Base-by-base conservation (phyloP, 352 stramenopile genomes). In the Pythium aquatile region DNA sequence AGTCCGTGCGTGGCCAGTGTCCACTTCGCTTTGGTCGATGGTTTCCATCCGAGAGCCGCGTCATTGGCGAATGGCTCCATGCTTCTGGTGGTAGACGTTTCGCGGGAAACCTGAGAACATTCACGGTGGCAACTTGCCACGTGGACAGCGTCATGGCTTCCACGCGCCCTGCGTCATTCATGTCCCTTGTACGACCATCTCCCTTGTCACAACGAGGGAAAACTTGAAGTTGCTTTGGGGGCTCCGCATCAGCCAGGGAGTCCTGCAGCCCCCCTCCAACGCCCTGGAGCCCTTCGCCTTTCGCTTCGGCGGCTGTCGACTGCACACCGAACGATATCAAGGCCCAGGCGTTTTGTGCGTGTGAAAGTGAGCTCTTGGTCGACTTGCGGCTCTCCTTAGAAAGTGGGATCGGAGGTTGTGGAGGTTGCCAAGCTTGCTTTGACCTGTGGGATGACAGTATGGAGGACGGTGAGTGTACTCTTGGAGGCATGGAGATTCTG, bases 101-200 rank as follows among this genome's bases (percentile, higher is more conserved):
- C 51, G 30, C 29, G 44, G 44, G n/a, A 51, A 51, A 51, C 44
- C 44, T 30, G 51, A 66, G 32, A 66, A 66, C 8, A 55, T 53
- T 66, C 52, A 54, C 33, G 1, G 47, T 47, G 30, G 13, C 17
- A 30, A n/a, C 17, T 14, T 51, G 47, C 63, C 57, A 69, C 55
- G 56, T 58, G 63, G 30, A 33, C 63, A 39, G 63, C 63, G 63
- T 69, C 63, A 69, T 65, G 49, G 44, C 46, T 16, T 56, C 57
- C 56, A 56, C 61, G 53, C 55, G 44, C 26, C 37, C 54, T 62
- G 53, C 54, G 61, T 68, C 61, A 68, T 68, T 52, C 53, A 58
- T 62, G 61, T 62, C 61, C 54, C 61, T 30, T 62, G 33, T 55
- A 47, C 35, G 32, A 55, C 28, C 26, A 55, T 20, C 30, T 28